Base-by-base conservation (phyloP, 331 rosid genomes). In the Acacia concinna region DNA sequence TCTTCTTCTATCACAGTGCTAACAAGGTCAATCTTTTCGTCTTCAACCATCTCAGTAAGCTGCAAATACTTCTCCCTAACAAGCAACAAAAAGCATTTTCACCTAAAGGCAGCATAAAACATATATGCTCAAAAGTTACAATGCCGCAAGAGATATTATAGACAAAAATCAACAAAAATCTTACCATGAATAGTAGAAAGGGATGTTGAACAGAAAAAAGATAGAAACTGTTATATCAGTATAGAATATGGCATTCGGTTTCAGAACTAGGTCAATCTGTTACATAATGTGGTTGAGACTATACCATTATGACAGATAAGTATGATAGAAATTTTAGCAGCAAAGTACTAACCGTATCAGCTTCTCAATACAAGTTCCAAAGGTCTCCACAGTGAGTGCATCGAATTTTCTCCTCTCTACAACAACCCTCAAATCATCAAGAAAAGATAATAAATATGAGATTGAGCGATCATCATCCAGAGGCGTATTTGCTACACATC, bases 351-450 rank as follows among this genome's bases (percentile, higher is more conserved):
- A 91, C 99, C 96, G 89, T 72, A 96, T 96, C 76, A 96, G 79
- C 86, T 96, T 96, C 89, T 96, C 98, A 68, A 96, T 90, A 76
- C 97, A 94, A 65, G 98, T 84, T 82, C 98, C 99, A 88, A 96
- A 93, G 52, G 98, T 93, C 65, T 86, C 97, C 80, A 96, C 99
- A 0, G 96, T 93, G 70, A 91, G 93, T 56, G 98, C 93, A 78
- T 90, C 90, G 64, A 87, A 89, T 84, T 93, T 96, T 91, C 98
- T 89, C 78, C 92, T 87, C 34, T 90, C 92, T 67, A 90, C 91
- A 80, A 93, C 97, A 78, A 87, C 81, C 89, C 97, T 88, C 93
- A 93, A 87, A 83, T 91, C 98, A 65, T 93, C 99, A 82, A 96
- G 92, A 84, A 89, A 96, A 79, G 97, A 72, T 82, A 96, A 78